Percentiles rank a stretch among this genome's conserved stretches.
Conservation (phyloP, 2,329 filamentous ascomycete species). For the Curvularia sp. region DNA sequence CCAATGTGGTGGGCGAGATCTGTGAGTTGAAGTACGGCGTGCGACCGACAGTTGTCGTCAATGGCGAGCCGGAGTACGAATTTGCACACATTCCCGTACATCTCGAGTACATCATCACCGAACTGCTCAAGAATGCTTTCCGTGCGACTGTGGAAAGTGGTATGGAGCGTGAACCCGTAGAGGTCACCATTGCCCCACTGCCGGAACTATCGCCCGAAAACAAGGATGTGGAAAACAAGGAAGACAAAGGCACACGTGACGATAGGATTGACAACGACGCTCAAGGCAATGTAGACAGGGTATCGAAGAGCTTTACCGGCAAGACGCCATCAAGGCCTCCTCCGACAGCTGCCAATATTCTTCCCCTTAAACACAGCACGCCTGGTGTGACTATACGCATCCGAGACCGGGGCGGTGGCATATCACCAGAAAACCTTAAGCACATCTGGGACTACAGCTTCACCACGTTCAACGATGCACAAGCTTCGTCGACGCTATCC, state of each 20-base stretch:
- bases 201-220: conserved; percentile 55
- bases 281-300: conserved; percentile 45
- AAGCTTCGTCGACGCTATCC: conserved; percentile 55
- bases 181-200: conserved; percentile 85
- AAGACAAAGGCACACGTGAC: conserved; percentile 16
- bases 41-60: conserved; percentile 78
- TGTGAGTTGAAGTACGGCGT: conserved; percentile 96
- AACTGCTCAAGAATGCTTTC: conserved; percentile 96
- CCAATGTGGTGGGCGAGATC: conserved; percentile 90
- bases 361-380: conserved; percentile 58
- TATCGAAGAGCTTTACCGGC: conserved; percentile 41
- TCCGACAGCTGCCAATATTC: conserved; percentile 48
- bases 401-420: conserved; percentile 92
- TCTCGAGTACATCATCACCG: conserved; percentile 95
- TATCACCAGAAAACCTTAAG: conserved; percentile 79
- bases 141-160: conserved; percentile 87
- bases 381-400: conserved; percentile 95
- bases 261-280: conserved; percentile 34
- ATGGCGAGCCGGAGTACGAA: conserved; percentile 83
- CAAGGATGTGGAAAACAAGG: conserved; percentile 22
- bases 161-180: conserved; percentile 80
- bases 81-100: conserved; percentile 96
- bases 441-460: conserved; percentile 98
- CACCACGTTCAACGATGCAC: conserved; percentile 84
- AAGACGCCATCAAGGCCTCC: conserved; percentile 25